Conservation (phyloP, 352 stramenopile genomes). For the Phytophthora megakarya region DNA sequence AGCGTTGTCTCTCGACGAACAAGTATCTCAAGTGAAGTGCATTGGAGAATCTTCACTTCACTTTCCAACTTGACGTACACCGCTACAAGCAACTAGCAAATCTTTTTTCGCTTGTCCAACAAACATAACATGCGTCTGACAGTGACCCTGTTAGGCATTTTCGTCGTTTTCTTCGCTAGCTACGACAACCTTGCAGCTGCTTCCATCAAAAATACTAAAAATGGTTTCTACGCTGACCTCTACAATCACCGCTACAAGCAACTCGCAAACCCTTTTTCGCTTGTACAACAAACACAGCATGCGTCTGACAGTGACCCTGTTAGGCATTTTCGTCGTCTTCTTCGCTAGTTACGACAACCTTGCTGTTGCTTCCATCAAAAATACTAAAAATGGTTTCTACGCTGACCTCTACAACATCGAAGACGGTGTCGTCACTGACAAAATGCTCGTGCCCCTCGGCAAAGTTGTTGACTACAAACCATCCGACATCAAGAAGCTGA, state of each 20-base stretch:
- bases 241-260: constrained; percentile 9
- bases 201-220: constrained; percentile 5
- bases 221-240: constrained; percentile 18
- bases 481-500: constrained; percentile 15
- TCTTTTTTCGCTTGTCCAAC: background rate
- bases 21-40: too few species aligned
- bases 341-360: constrained; percentile 5
- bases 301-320: constrained; percentile 3
- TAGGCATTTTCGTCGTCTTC: constrained; percentile 9
- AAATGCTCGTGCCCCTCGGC: constrained; percentile 19
- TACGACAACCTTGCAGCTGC: constrained; percentile 1
- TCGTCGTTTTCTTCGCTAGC: constrained; percentile 12
- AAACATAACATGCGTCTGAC: constrained; percentile 11
- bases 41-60: background rate
- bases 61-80: background rate
- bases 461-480: constrained; percentile 7
- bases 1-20: background rate
- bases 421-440: constrained; percentile 15
- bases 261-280: too few species aligned
- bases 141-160: constrained; percentile 3
- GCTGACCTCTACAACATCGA: constrained; percentile 14
- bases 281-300: too few species aligned
- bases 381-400: constrained; percentile 14
- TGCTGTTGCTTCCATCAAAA: constrained; percentile 7
- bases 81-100: background rate